Conservation (phyloP, 1,284 basidiomycete genomes). For the Irpex sp. region DNA sequence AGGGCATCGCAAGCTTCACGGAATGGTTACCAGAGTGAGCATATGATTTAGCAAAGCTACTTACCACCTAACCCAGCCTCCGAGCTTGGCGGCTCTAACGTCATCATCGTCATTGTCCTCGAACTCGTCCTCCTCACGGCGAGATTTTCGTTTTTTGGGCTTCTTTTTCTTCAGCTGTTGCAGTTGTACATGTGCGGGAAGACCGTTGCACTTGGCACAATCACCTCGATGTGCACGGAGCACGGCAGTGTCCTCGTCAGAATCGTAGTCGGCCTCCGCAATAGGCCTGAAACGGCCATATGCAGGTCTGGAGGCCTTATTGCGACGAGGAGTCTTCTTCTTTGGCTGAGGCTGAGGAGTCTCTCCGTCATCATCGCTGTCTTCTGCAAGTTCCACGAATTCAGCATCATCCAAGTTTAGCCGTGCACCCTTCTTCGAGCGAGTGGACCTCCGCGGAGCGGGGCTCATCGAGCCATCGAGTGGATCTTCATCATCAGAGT, state of each 20-base stretch:
- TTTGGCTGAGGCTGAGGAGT: constrained; percentile 12
- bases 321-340: constrained; percentile 28
- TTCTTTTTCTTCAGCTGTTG: constrained; percentile 30
- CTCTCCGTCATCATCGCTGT: constrained; percentile 21
- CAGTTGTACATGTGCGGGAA: constrained; percentile 53
- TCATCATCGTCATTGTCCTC: constrained; percentile 48
- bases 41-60: constrained; percentile 15
- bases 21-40: neutral
- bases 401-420: constrained; percentile 26
- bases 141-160: constrained; percentile 26
- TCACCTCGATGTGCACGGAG: constrained; percentile 53
- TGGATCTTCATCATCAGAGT: constrained; percentile 36
- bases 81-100: constrained; percentile 48
- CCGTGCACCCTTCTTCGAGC: constrained; percentile 21
- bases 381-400: constrained; percentile 21
- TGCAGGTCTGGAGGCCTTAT: constrained; percentile 45
- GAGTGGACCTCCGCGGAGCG: constrained; percentile 20
- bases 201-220: constrained; percentile 67
- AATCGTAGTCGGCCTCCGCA: constrained; percentile 51
- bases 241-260: constrained; percentile 49
- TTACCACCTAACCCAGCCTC: constrained; percentile 86
- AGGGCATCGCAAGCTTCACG: constrained; percentile 64
- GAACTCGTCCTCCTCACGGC: constrained; percentile 33
- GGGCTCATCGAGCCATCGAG: neutral
- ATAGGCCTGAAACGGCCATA: constrained; percentile 64